phyloP scores from a whole-genome alignment of 73 alveolate species.

The Tetrahymena malaccensis region DNA sequence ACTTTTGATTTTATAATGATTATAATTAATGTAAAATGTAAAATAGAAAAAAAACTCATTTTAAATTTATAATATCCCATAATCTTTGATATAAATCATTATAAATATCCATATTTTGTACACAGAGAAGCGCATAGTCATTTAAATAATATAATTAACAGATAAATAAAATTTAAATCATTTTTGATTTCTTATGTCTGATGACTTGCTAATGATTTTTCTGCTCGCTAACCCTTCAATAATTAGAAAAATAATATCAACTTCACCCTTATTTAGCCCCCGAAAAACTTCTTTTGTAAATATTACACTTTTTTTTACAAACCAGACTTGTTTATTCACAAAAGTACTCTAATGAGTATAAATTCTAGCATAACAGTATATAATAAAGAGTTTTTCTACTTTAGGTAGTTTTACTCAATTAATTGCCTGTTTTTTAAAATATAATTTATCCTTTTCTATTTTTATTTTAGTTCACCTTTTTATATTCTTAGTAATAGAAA shows the following conservation, averaged over 20 bases:
- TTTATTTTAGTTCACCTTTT: not conserved
- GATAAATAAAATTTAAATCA: not conserved
- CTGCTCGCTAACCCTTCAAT: not conserved
- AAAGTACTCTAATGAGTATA: no score
- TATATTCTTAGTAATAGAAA: not conserved
- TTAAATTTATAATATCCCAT: not conserved
- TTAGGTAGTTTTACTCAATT: not conserved
- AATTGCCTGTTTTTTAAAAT: not conserved
- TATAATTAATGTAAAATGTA: not conserved
- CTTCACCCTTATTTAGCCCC: not conserved
- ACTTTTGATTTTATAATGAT: not conserved
- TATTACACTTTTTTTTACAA: not conserved
- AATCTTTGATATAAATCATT: not conserved
- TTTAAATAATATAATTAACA: no score
- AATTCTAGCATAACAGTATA: no score
- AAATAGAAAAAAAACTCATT: not conserved
- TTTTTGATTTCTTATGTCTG: not conserved
- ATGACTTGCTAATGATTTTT: not conserved
- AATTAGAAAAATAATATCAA: not conserved
- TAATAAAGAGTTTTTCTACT: not conserved
- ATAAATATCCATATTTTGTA: no score
- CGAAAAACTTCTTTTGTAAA: not conserved
- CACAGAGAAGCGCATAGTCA: no score
- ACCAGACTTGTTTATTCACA: no score
- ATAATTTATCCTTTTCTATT: not conserved